Evolutionary conservation across 2,329 filamentous ascomycete genomes (phyloP), one percentile per base, ranked within the genome.

Genomic region (Hypocreales sp.): DNA sequence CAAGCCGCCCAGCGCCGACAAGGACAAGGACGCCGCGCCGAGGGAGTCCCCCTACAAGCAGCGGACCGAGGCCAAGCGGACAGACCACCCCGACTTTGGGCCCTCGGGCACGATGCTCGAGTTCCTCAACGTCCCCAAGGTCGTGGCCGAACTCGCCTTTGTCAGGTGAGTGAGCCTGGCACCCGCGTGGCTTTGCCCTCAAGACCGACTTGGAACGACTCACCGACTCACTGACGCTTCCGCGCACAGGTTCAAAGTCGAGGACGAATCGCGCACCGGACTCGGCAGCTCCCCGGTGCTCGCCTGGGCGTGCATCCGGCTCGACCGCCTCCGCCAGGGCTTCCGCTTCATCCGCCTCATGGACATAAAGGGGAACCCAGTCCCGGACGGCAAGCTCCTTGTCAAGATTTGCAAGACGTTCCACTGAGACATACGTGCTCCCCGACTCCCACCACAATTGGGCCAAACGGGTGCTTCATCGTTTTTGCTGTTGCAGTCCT

Each of bases 131-230:
- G 53, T 73, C 24, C 55, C 59, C 28, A 63, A 65, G 26, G 63
- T 82, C 8, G 63, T 79, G 10, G 72, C 79, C 42, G 67, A 77
- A 38, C 58, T 84, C 37, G 79, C 72, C 41, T 84, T 84, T 44
- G 51, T 84, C 18, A 67, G 73, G 78, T 83, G 52, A 60, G 75
- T 40, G 17, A 15, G 25, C 26, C 7, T 27, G 4, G 4, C 17
- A 13, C 16, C 21, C 16, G 8, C 10, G 3, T 19, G n/a, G n/a
- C n/a, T n/a, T n/a, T n/a, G n/a, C n/a, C n/a, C n/a, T n/a, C n/a
- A n/a, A n/a, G n/a, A n/a, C n/a, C n/a, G n/a, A n/a, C n/a, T n/a
- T n/a, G n/a, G n/a, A n/a, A n/a, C n/a, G n/a, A n/a, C n/a, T n/a
- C n/a, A n/a, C n/a, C n/a, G n/a, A n/a, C 18, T 26, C 11, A 8